Percentiles rank a stretch among this genome's conserved stretches.
Evolutionary conservation across 2,329 filamentous ascomycete genomes (phyloP).

Genomic region (Monosporascus sp.): DNA sequence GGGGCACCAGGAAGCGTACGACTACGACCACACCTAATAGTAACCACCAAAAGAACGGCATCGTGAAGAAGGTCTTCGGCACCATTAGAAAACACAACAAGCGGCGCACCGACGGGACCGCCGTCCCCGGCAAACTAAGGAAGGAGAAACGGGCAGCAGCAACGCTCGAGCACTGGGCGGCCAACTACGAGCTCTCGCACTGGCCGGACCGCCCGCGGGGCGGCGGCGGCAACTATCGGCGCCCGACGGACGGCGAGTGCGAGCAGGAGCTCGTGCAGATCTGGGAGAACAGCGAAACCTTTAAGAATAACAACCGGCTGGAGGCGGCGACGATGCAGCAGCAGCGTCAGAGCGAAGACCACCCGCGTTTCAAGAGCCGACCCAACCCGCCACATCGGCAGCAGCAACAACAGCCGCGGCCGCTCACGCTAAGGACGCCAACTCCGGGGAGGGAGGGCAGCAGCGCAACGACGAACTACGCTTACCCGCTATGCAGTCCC

Average conservation of each 20-base stretch:
- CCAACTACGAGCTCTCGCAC: constrained; percentile 10
- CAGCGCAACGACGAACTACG: constrained; percentile 2
- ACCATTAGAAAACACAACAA: neutral
- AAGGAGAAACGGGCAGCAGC: neutral
- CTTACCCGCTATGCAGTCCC: constrained; percentile 7
- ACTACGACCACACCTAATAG: neutral
- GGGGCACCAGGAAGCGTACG: neutral
- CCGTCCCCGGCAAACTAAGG: neutral
- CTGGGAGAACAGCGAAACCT: constrained; percentile 6
- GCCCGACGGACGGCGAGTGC: constrained; percentile 8
- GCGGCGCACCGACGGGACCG: neutral
- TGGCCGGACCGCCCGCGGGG: constrained; percentile 11
- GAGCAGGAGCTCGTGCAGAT: constrained; percentile 5
- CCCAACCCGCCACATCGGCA: neutral
- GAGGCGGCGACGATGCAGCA: neutral
- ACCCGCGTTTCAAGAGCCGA: neutral
- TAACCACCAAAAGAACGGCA: neutral
- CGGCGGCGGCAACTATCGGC: constrained; percentile 4
- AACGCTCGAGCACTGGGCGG: constrained; percentile 6
- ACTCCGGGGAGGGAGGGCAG: neutral
- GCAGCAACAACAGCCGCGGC: neutral
- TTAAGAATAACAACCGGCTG: neutral
- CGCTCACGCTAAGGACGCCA: neutral
- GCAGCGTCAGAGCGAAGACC: neutral
- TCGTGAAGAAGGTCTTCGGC: neutral